Evolutionary conservation across 768 basidiomycete genomes (phyloP), one percentile per base, ranked within the genome.

Genomic region (Gyrodon lividus): DNA sequence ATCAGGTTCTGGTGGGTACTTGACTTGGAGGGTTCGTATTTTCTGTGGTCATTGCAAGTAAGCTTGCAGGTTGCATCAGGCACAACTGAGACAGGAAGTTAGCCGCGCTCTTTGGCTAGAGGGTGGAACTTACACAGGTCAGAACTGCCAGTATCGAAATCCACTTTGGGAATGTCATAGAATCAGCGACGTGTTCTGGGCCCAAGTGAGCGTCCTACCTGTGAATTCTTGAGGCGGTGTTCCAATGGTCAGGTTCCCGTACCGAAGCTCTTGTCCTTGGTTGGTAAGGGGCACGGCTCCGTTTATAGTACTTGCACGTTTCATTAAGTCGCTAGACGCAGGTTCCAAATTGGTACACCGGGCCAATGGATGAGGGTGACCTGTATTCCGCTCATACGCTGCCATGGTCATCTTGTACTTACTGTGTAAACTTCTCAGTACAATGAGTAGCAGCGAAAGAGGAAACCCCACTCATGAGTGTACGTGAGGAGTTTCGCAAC

Each of bases 61-160:
- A 5, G 6, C 4, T 3, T 1, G 55, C 71, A 74, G 20, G 0
- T 0, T 0, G 50, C 12, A 7, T 50, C 46, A 20, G 71, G 64
- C 8, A 78, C 46, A 62, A 78, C 77, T 64, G n/a, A n/a, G 30
- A 2, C 31, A 26, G 34, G 31, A 42, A 7, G 19, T 26, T 55
- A 31, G 7, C 4, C 20, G n/a, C 7, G 6, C 2, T 39, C n/a
- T 13, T 12, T 4, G 0, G 8, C 17, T 23, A 14, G 33, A 13
- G n/a, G 23, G 22, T 7, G 33, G 22, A 5, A 47, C 64, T 46
- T 46, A 58, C 63, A 52, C 12, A 77, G 59, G 58, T 82, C 80
- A 52, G 74, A 70, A 40, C 77, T 78, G 38, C 79, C 76, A 9
- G 77, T 79, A 57, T 79, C 78, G 50, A 77, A 75, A 54, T 76